phyloP scores from a whole-genome alignment of 805 yeast species.

The Candida methanosorbosa region DNA sequence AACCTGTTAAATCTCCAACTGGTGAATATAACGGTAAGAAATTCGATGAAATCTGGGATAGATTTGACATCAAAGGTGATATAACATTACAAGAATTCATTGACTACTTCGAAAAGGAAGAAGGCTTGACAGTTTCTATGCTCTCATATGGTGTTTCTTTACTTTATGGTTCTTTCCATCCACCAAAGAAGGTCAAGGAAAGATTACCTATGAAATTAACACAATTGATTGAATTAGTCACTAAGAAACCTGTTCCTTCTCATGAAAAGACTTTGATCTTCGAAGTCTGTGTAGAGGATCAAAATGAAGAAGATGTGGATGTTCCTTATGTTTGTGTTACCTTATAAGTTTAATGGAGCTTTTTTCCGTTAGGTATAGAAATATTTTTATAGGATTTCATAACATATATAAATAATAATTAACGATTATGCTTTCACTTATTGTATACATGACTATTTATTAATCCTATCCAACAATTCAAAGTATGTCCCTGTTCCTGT shows the following conservation, averaged over 20 bases:
- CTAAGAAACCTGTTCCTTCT: slow-evolving; percentile 70
- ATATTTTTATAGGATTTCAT: too few species aligned
- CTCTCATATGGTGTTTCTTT: slow-evolving; percentile 84
- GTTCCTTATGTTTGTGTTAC: slow-evolving; percentile 78
- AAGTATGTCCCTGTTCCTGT: slow-evolving; percentile 33
- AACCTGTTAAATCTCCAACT: slow-evolving; percentile 83
- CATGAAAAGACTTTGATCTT: slow-evolving; percentile 73
- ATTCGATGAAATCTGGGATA: slow-evolving; percentile 91
- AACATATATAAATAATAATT: too few species aligned
- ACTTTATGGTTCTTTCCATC: slow-evolving; percentile 88
- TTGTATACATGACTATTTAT: too few species aligned
- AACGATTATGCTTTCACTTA: too few species aligned
- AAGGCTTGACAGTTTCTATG: slow-evolving; percentile 87
- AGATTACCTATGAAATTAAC: slow-evolving; percentile 62
- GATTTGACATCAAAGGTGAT: slow-evolving; percentile 77
- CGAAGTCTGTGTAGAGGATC: slow-evolving; percentile 89
- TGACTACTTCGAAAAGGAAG: slow-evolving; percentile 67
- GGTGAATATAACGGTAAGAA: slow-evolving; percentile 70
- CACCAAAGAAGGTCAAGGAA: slow-evolving; percentile 81
- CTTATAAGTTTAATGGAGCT: slow-evolving; percentile 1
- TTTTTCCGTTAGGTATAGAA: slow-evolving; percentile 1
- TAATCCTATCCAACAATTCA: slow-evolving; percentile 2
- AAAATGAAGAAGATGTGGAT: slow-evolving; percentile 90
- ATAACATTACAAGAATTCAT: slow-evolving; percentile 66
- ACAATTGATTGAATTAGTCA: slow-evolving; percentile 71